Percentiles rank a stretch among this genome's conserved stretches.
These are phyloP conservation scores for Phascolomyces articulosus DNA, from an alignment of 371 early-diverging fungal genomes.

Conservation along the genomic window DNA sequence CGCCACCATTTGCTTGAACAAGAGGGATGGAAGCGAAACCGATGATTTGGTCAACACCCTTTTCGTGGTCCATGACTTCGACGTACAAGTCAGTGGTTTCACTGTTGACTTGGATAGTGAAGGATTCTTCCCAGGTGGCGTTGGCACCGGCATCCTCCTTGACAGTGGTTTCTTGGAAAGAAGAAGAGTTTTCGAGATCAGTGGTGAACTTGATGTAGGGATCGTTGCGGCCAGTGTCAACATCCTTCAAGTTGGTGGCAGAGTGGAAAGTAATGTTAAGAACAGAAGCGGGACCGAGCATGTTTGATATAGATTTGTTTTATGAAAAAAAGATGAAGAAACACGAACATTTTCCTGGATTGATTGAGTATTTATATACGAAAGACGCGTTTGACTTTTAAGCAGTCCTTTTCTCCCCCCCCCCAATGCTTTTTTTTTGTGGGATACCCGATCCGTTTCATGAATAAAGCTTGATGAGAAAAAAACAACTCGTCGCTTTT, in stretches of 20 bases:
- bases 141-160: constrained; percentile 56
- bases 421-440: not conserved
- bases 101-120: constrained; percentile 43
- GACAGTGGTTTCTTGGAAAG: constrained; percentile 56
- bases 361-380: not conserved
- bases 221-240: constrained; percentile 56
- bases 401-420: not conserved
- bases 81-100: constrained; percentile 51
- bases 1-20: constrained; percentile 53
- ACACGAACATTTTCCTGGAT: not conserved
- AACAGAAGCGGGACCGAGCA: constrained; percentile 10
- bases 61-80: constrained; percentile 60
- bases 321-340: not conserved
- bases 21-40: constrained; percentile 65
- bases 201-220: constrained; percentile 58
- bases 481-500: not conserved
- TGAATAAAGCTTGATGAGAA: constrained; percentile 1
- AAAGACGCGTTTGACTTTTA: not conserved
- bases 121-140: constrained; percentile 60
- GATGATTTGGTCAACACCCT: constrained; percentile 48
- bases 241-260: constrained; percentile 42
- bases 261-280: constrained; percentile 17
- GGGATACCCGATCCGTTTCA: constrained; percentile 6
- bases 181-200: constrained; percentile 38
- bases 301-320: not conserved